Percentiles rank a stretch among this genome's conserved stretches.
Conservation (phyloP, 2,329 filamentous ascomycete species). For the Metarhizium rileyi region DNA sequence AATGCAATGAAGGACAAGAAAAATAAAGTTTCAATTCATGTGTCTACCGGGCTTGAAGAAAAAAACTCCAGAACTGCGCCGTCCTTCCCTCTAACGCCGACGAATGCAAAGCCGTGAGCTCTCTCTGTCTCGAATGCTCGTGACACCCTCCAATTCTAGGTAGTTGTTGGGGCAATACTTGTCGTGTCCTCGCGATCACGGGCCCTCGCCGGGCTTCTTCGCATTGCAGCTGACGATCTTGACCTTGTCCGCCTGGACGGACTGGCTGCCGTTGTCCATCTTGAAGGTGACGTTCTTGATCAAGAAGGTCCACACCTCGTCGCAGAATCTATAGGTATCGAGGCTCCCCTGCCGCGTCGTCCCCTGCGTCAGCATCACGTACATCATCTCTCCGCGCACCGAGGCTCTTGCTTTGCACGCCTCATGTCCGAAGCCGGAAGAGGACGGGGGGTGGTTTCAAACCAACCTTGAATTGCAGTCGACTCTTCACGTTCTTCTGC, state of each 20-base stretch:
- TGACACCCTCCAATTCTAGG: not conserved
- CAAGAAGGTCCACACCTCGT: conserved; percentile 98
- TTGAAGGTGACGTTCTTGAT: conserved; percentile 99
- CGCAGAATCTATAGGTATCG: conserved; percentile 97
- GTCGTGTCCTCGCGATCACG: too few relatives aligned
- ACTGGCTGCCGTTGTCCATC: conserved; percentile 68
- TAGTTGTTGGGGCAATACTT: too few relatives aligned
- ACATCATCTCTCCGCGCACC: not conserved
- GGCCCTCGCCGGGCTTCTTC: conserved; percentile 49
- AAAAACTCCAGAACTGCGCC: not conserved
- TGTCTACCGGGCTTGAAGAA: not conserved
- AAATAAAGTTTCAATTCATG: not conserved
- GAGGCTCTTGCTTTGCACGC: not conserved
- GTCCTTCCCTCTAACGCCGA: conserved; percentile 9
- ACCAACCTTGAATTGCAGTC: conserved; percentile 85
- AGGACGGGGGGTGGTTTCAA: too few relatives aligned
- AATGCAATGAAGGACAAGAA: not conserved
- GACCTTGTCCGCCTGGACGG: conserved; percentile 78
- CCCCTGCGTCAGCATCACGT: not conserved
- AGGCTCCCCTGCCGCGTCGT: conserved; percentile 65
- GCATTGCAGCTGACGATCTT: conserved; percentile 99
- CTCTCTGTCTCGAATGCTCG: not conserved
- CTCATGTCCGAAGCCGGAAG: too few relatives aligned
- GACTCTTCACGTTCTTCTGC: conserved; percentile 83
- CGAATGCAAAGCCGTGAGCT: conserved; percentile 7